These are phyloP conservation scores for Alnus rubra DNA, from an alignment of 306 rosid species.

Conservation along the genomic window DNA sequence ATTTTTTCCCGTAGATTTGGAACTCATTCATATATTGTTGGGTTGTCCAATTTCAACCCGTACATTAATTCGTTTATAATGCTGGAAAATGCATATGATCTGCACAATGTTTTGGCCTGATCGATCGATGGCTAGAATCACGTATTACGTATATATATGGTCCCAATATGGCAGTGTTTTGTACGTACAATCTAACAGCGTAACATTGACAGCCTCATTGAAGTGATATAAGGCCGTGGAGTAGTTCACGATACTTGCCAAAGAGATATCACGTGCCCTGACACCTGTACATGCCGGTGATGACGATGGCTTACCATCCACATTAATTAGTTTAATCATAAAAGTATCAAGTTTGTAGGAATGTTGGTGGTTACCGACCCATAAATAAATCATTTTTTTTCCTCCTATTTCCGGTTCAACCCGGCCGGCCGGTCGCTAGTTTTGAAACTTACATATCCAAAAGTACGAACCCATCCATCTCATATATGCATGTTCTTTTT, in stretches of 20 bases:
- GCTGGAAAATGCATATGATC: too few relatives aligned
- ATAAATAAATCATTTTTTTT: constrained; percentile 43
- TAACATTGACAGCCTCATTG: constrained; percentile 22
- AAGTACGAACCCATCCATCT: constrained; percentile 10
- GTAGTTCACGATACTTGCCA: constrained; percentile 14
- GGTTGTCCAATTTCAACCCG: too few relatives aligned
- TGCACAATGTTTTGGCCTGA: too few relatives aligned
- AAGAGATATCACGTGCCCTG: constrained; percentile 57
- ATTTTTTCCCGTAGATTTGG: too few relatives aligned
- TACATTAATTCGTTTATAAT: too few relatives aligned
- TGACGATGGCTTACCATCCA: constrained; percentile 70
- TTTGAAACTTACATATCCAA: constrained; percentile 32
- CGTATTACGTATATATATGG: too few relatives aligned
- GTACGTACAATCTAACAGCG: background rate
- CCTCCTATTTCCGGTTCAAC: constrained; percentile 38
- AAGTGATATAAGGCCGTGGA: constrained; percentile 2
- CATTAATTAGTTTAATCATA: too few relatives aligned
- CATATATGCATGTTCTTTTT: background rate
- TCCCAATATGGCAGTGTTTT: too few relatives aligned
- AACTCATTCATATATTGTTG: too few relatives aligned
- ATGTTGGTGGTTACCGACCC: constrained; percentile 69
- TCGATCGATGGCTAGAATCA: too few relatives aligned
- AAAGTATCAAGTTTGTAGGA: constrained; percentile 58
- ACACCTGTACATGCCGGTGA: constrained; percentile 48
- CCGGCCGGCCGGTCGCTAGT: constrained; percentile 21